These are phyloP conservation scores for Euphorbia lathyris DNA, from an alignment of 345 rosid genomes.

Conservation along the genomic window DNA sequence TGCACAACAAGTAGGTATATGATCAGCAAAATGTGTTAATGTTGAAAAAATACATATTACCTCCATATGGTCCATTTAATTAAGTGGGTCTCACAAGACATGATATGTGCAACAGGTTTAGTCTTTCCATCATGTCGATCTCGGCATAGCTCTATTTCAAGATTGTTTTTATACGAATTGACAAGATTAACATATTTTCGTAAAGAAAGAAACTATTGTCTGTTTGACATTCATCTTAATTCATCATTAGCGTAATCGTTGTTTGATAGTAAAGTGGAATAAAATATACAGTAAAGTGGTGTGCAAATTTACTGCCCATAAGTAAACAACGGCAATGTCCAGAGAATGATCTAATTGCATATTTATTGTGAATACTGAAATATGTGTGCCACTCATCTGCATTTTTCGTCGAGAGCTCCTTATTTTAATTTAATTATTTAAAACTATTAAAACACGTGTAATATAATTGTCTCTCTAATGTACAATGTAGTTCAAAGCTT, in stretches of 20 bases:
- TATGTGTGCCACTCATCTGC: neutral
- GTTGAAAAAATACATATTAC: no score
- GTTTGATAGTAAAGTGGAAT: no score
- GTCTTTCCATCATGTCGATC: no score
- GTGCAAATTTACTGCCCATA: neutral
- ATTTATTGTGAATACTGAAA: no score
- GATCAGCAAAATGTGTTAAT: no score
- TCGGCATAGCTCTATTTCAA: neutral
- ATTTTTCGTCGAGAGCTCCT: neutral
- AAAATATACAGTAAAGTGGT: no score
- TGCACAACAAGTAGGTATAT: no score
- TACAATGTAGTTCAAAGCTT: conserved; percentile 61
- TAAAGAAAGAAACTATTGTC: neutral
- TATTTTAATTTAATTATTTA: neutral
- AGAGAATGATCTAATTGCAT: no score
- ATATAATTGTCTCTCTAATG: neutral
- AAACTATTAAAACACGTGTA: no score
- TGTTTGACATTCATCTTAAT: neutral
- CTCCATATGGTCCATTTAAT: no score
- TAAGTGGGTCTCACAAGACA: no score
- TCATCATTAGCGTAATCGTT: neutral
- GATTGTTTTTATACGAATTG: neutral
- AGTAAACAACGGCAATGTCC: neutral
- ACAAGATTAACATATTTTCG: no score
- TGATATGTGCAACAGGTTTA: neutral